phyloP scores from a whole-genome alignment of 176 grass and related monocot genomes.

The Eleusine indica region DNA sequence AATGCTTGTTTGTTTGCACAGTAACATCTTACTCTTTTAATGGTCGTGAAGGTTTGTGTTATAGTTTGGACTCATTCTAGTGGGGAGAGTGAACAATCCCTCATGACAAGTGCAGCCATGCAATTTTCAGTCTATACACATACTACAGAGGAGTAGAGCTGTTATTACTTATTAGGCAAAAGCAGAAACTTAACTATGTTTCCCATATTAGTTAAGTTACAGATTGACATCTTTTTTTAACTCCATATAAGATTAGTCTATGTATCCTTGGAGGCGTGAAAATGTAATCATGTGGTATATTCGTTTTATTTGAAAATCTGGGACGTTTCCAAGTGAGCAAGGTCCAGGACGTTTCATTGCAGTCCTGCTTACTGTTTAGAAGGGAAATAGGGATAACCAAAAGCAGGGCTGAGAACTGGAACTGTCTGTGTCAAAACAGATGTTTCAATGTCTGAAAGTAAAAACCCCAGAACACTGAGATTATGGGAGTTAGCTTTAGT shows the following conservation, averaged over 20 bases:
- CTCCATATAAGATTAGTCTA: background rate
- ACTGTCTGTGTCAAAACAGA: background rate
- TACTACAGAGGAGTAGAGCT: background rate
- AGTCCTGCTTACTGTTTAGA: background rate
- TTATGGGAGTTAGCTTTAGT: background rate
- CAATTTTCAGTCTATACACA: background rate
- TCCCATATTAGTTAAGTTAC: constrained; percentile 5
- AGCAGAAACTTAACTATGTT: background rate
- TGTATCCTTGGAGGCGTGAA: background rate
- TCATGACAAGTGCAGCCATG: background rate
- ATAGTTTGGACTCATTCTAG: background rate
- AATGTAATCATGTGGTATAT: background rate
- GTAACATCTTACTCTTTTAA: constrained; percentile 17
- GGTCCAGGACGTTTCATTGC: background rate
- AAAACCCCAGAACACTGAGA: background rate
- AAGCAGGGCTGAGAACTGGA: background rate
- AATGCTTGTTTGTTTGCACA: constrained; percentile 3
- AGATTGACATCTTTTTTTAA: background rate
- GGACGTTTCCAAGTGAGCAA: constrained; percentile 7
- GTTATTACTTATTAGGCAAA: background rate
- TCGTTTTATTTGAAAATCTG: background rate
- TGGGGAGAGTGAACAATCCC: background rate
- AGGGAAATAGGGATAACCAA: background rate
- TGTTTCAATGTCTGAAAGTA: background rate
- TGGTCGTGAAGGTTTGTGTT: background rate